Evolutionary conservation across 768 basidiomycete genomes (phyloP).

Genomic region (Omphalotus guepiniiformis): DNA sequence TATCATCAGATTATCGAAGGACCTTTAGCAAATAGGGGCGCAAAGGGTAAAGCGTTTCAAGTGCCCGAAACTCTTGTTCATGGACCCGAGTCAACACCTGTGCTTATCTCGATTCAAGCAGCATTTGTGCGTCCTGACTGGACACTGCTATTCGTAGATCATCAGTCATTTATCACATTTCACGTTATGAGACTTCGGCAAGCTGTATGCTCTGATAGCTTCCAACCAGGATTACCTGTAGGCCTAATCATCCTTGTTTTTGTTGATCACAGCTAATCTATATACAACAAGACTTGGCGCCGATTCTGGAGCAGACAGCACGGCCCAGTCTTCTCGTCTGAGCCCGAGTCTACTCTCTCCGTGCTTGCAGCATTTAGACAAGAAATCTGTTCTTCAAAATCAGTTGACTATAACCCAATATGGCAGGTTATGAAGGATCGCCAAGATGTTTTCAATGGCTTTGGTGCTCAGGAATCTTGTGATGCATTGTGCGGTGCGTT

Average conservation of each 20-base stretch:
- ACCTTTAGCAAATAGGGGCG: not conserved
- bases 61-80: not conserved
- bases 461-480: constrained; percentile 16
- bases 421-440: constrained; percentile 5
- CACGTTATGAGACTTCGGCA: not conserved
- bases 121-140: not conserved
- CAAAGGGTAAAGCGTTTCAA: not conserved
- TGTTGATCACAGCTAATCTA: not conserved
- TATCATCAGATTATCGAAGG: not conserved
- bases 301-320: not conserved
- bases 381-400: not conserved
- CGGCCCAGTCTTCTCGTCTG: not conserved
- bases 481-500: constrained; percentile 16
- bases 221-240: not conserved
- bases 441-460: constrained; percentile 19
- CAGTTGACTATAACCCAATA: not conserved
- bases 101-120: not conserved
- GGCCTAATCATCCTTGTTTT: not conserved
- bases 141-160: not conserved
- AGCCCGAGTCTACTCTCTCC: not conserved
- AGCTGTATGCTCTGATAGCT: not conserved
- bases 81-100: not conserved
- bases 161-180: constrained; percentile 1
- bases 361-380: not conserved
- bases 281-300: not conserved